phyloP scores from a whole-genome alignment of 495 filamentous ascomycete species.

The Hypoxylon cercidicola region DNA sequence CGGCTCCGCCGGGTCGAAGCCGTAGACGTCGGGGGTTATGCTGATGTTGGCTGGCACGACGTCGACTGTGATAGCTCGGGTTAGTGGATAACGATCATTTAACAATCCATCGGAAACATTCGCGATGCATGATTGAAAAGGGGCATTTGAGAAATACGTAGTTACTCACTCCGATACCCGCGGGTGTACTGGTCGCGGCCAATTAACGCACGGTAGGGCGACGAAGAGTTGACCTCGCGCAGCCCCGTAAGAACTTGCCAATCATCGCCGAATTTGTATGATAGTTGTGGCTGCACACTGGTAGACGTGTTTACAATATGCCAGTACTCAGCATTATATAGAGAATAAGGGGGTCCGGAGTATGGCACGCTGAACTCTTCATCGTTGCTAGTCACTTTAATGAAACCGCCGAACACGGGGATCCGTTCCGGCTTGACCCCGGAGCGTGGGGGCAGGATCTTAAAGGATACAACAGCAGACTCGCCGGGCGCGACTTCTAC shows the following conservation, averaged over 20 bases:
- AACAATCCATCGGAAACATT: no score
- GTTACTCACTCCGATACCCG: slow-evolving; percentile 22
- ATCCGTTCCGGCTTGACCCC: slow-evolving; percentile 31
- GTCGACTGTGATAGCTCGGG: slow-evolving; percentile 12
- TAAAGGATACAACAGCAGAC: slow-evolving; percentile 25
- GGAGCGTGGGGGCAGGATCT: slow-evolving; percentile 28
- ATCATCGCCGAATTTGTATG: slow-evolving; percentile 20
- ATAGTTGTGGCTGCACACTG: slow-evolving; percentile 17
- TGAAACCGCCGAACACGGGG: slow-evolving; percentile 42
- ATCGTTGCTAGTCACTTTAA: slow-evolving; percentile 29
- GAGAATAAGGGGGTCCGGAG: slow-evolving; percentile 39
- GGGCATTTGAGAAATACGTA: neutral
- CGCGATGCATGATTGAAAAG: neutral
- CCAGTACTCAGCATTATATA: slow-evolving; percentile 41
- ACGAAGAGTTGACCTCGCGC: slow-evolving; percentile 26
- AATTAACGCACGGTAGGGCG: slow-evolving; percentile 22
- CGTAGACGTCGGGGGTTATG: slow-evolving; percentile 35
- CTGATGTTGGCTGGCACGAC: slow-evolving; percentile 38
- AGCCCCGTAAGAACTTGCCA: slow-evolving; percentile 32
- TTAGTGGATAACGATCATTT: no score
- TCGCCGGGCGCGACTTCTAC: slow-evolving; percentile 32
- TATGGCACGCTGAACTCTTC: slow-evolving; percentile 44
- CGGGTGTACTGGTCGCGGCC: slow-evolving; percentile 33
- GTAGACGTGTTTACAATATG: slow-evolving; percentile 28
- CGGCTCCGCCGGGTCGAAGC: slow-evolving; percentile 25